Evolutionary conservation across 2,329 filamentous ascomycete genomes (phyloP), one percentile per base, ranked within the genome.

Genomic region (Talaromyces islandicus): DNA sequence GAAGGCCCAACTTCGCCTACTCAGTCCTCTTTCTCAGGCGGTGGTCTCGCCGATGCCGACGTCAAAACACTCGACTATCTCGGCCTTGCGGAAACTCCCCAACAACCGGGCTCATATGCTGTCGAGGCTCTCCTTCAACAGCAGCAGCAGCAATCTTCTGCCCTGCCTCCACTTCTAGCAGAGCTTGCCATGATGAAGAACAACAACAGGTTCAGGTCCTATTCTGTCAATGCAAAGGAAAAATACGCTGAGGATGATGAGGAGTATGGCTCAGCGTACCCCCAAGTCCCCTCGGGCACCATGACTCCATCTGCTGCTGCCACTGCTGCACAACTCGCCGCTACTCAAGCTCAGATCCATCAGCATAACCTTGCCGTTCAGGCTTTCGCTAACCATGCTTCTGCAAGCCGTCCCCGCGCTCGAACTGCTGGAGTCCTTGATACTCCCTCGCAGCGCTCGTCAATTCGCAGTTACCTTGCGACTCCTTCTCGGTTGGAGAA

Each of bases 161-260:
- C 75, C 14, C 67, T 82, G 25, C 80, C 79, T 46, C 88, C 89
- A 2, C 89, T 91, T 65, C 81, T 93, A 35, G 87, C 88, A 51
- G 89, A 89, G 69, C 80, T 93, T 62, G 87, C 88, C 63, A 88
- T 90, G 71, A 84, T 91, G 65, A 88, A 88, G 64, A 89, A 85
- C 71, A 89, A 90, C 67, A 97, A 90, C 73, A 87, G 94, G 57
- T 96, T 97, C 81, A 87, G 94, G 53, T 99, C 94, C 1, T 97
- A 97, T 75, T 99, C 94, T 0, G 94, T 99, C 65, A 99, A 99
- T 75, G 95, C 96, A 59, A 97, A 96, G 76, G 93, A 97, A 73
- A 95, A 94, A 74, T 97, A 97, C 69, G 92, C 90, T 2, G 91
- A 95, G 68, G 88, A 91, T 53, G 92, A 95, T 57, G 88, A 92